Conservation (phyloP, 495 filamentous ascomycete species). For the Tuber calosporum region DNA sequence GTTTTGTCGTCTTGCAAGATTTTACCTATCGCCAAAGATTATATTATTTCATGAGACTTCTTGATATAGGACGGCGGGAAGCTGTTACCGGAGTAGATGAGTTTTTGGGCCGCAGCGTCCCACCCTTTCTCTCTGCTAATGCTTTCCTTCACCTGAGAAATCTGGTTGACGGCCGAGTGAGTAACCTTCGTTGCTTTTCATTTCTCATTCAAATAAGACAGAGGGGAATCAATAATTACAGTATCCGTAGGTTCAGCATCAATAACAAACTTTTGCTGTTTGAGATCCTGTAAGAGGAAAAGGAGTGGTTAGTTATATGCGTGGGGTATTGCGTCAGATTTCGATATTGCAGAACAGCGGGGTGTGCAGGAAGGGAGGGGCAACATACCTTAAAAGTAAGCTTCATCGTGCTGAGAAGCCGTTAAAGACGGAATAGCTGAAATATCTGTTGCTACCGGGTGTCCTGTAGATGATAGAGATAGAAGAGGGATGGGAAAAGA, state of each 20-base stretch:
- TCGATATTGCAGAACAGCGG: conserved; percentile 2
- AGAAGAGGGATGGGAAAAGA: conserved; percentile 27
- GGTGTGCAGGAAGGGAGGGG: conserved; percentile 28
- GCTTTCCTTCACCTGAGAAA: conserved; percentile 81
- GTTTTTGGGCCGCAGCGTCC: conserved; percentile 78
- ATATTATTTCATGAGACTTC: neutral
- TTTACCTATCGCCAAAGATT: conserved; percentile 58
- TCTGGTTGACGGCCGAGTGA: conserved; percentile 48
- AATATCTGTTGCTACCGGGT: conserved; percentile 16
- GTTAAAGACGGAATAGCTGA: conserved; percentile 22
- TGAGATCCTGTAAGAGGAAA: conserved; percentile 63
- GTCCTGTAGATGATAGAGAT: conserved; percentile 26
- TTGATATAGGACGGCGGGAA: conserved; percentile 9
- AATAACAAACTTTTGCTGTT: conserved; percentile 94
- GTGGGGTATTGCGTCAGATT: conserved; percentile 29
- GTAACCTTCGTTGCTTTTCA: neutral
- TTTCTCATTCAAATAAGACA: conserved; percentile 5
- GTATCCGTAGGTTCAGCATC: conserved; percentile 88
- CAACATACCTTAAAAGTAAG: conserved; percentile 68
- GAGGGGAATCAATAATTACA: conserved; percentile 51
- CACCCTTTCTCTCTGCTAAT: conserved; percentile 76
- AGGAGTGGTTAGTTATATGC: conserved; percentile 40
- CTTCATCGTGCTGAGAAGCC: conserved; percentile 53
- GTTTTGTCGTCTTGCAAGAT: conserved; percentile 96
- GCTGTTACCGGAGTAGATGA: conserved; percentile 86